Evolutionary conservation across 169 alveolate genomes (phyloP).

Genomic region (Miamiensis avidus): DNA sequence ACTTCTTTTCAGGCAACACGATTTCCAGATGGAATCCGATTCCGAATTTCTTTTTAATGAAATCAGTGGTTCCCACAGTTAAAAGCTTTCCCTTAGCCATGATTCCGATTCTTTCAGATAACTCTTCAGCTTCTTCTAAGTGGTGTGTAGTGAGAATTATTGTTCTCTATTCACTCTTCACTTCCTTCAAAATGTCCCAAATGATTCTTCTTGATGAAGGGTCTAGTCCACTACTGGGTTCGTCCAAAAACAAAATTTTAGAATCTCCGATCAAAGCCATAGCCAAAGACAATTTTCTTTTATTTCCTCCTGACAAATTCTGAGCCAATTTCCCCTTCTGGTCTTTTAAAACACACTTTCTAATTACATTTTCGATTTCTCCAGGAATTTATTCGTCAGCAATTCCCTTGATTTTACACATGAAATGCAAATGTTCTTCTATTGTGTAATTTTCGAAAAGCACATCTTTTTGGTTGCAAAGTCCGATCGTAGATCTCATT

Average conservation of each 20-base stretch:
- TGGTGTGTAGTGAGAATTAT: constrained; percentile 86
- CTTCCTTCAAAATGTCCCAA: constrained; percentile 83
- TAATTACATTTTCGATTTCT: constrained; percentile 54
- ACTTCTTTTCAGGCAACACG: too few species aligned
- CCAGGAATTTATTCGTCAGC: constrained; percentile 29
- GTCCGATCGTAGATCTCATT: constrained; percentile 64
- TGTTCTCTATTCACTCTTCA: constrained; percentile 59
- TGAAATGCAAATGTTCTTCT: constrained; percentile 66
- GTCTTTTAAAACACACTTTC: constrained; percentile 60
- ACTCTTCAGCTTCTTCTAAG: constrained; percentile 89
- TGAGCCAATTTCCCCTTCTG: constrained; percentile 53
- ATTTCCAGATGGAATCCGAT: constrained; percentile 67
- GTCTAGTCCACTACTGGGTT: constrained; percentile 92
- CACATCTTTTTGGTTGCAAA: constrained; percentile 85
- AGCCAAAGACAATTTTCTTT: constrained; percentile 84
- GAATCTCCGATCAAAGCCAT: constrained; percentile 71
- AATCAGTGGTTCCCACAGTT: constrained; percentile 68
- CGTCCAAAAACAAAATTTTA: constrained; percentile 73
- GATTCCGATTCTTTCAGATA: constrained; percentile 87
- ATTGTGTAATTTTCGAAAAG: constrained; percentile 73
- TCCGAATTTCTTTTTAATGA: constrained; percentile 64
- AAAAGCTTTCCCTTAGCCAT: constrained; percentile 70
- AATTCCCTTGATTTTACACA: constrained; percentile 71
- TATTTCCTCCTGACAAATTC: constrained; percentile 83
- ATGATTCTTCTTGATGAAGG: constrained; percentile 77